Evolutionary conservation across 306 rosid species (phyloP).

Genomic region (Vachellia pachyceras): DNA sequence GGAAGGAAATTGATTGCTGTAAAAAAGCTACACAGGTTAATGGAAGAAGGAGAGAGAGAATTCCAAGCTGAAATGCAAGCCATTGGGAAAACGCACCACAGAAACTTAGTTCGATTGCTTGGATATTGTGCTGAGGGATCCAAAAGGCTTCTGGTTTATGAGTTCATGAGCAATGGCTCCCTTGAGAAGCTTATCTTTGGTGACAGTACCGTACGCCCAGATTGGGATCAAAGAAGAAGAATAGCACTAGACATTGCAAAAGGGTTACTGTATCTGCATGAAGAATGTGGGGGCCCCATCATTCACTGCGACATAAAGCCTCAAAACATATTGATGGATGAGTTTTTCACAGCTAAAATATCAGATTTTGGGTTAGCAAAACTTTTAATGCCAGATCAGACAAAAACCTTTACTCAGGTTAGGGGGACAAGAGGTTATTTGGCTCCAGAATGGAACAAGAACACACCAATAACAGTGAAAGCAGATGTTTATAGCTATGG

Average conservation of each 20-base stretch:
- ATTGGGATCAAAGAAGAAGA: conserved; percentile 48
- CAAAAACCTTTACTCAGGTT: conserved; percentile 41
- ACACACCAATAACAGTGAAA: conserved; percentile 47
- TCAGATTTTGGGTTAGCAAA: conserved; percentile 50
- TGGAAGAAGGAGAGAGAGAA: conserved; percentile 51
- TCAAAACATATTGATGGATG: conserved; percentile 54
- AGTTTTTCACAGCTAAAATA: conserved; percentile 47
- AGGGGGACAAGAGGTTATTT: conserved; percentile 53
- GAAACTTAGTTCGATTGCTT: conserved; percentile 47
- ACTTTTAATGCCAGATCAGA: conserved; percentile 51
- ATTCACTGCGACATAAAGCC: conserved; percentile 53
- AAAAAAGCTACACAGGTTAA: conserved; percentile 44
- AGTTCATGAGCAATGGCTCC: conserved; percentile 55
- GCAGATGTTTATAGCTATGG: conserved; percentile 54
- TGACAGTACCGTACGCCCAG: conserved; percentile 5
- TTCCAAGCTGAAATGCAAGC: conserved; percentile 47
- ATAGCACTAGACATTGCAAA: conserved; percentile 48
- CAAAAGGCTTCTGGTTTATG: conserved; percentile 53
- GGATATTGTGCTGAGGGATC: conserved; percentile 48
- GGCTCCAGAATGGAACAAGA: conserved; percentile 50
- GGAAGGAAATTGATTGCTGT: conserved; percentile 41
- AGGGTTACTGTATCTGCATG: conserved; percentile 51
- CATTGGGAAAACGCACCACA: conserved; percentile 49
- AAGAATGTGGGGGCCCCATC: conserved; percentile 44
- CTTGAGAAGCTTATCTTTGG: conserved; percentile 47